Base-by-base conservation (phyloP, 495 filamentous ascomycete species). In the Neurospora sp. region DNA sequence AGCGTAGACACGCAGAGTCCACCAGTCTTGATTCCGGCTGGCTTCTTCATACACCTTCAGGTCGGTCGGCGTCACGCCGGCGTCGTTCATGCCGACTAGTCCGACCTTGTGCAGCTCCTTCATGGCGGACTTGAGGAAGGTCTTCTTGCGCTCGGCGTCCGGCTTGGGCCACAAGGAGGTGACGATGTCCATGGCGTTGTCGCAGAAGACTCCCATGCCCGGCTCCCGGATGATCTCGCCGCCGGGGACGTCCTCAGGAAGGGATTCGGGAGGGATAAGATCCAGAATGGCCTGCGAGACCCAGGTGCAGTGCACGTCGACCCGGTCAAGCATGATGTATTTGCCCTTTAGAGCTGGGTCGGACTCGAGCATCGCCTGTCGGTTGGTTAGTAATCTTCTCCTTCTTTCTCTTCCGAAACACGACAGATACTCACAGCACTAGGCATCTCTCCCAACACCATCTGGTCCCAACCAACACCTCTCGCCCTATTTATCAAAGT, bases 381-480 rank as follows among this genome's bases (percentile, higher is more conserved):
- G 3, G 73, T 81, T 61, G 82, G 75, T 72, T 72, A 70, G 61
- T n/a, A 59, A 68, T 22, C 68, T 8, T 65, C 7, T 35, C 12
- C 2, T 31, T 61, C 3, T 14, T 16, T 40, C 20, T 59, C 27
- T 31, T 31, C 38, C 22, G 35, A 40, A 75, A 22, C 40, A 0
- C 0, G 14, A 39, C 2, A 7, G 65, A 59, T 8, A 85, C 86
- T 78, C 76, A 87, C 88, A 77, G 88, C 87, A 71, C 83, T 86
- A 39, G 89, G 89, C 89, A 89, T 90, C 68, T 80, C 78, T 31
- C 89, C 88, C 76, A 90, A 83, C 44, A 81, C 79, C 71, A 83
- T 85, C 78, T 91, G 89, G 78, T 91, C 89, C 89, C 89, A 91
- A 0, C 89, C 89, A 18, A 90, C 78, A 0, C 89, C 89, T 70